A percentile compares a stretch with the other conserved stretches of the same genome.
Evolutionary conservation across 2,329 filamentous ascomycete genomes (phyloP).

Genomic region (Penicillium crustosum): DNA sequence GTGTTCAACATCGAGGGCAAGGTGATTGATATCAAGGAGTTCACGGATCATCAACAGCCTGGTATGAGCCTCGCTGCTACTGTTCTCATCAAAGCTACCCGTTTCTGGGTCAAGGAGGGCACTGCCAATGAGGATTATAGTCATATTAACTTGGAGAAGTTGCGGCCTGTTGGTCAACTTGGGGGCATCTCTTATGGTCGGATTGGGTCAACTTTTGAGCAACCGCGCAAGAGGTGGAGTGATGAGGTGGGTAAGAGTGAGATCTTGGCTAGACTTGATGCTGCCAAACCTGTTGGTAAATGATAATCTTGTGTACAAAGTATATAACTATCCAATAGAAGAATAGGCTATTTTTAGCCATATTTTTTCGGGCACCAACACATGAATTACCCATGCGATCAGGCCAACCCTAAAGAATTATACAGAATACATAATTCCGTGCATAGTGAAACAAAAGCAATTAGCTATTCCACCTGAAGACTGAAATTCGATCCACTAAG

Average conservation of each 20-base stretch:
- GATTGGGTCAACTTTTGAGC: constrained; percentile 65
- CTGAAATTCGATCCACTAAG: neutral
- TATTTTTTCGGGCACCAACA: neutral
- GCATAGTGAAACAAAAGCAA: neutral
- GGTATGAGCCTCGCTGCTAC: constrained; percentile 72
- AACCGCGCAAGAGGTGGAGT: constrained; percentile 51
- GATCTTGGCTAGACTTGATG: constrained; percentile 17
- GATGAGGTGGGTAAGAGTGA: constrained; percentile 22
- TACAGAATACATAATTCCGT: neutral
- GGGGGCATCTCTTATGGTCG: constrained; percentile 83
- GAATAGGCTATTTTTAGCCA: neutral
- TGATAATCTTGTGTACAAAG: neutral
- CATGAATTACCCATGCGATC: neutral
- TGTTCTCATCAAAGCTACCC: constrained; percentile 73
- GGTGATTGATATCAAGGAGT: constrained; percentile 70
- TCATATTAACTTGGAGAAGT: constrained; percentile 70
- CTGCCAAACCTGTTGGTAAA: constrained; percentile 2
- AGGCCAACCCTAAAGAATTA: neutral
- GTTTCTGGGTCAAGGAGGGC: constrained; percentile 85
- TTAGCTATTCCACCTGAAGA: neutral
- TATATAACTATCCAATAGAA: neutral
- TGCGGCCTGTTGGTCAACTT: constrained; percentile 73
- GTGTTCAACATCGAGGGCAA: constrained; percentile 78
- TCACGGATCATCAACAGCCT: constrained; percentile 65
- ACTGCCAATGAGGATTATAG: constrained; percentile 73